Conservation (phyloP, 1,284 basidiomycete species). For the Tremellales sp. region DNA sequence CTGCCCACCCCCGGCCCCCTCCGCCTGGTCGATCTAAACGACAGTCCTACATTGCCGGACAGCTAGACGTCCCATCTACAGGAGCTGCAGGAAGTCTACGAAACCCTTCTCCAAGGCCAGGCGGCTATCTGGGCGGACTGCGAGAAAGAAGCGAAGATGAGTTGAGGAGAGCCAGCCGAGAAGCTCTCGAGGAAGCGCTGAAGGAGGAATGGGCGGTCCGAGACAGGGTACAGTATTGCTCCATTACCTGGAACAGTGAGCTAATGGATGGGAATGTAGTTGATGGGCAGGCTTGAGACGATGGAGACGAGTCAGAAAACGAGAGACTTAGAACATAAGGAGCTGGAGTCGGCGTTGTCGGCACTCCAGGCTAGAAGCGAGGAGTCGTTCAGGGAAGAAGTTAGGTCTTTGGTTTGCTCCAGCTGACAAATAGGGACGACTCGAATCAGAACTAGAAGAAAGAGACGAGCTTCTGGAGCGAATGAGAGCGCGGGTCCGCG, state of each 20-base stretch:
- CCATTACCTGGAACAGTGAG: neutral
- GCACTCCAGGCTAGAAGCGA: slow-evolving; percentile 27
- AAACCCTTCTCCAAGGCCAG: neutral
- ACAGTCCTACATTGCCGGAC: neutral
- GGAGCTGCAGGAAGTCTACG: neutral
- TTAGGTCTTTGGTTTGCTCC: slow-evolving; percentile 4
- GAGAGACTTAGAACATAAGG: slow-evolving; percentile 8
- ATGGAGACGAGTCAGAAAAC: slow-evolving; percentile 8
- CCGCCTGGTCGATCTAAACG: neutral
- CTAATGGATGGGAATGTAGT: neutral
- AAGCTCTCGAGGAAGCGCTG: slow-evolving; percentile 30
- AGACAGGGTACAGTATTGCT: slow-evolving; percentile 32
- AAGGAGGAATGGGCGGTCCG: slow-evolving; percentile 30
- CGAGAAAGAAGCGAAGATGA: slow-evolving; percentile 36
- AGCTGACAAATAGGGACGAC: slow-evolving; percentile 17
- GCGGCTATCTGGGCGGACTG: slow-evolving; percentile 19
- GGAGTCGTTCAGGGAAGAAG: slow-evolving; percentile 36
- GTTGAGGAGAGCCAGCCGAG: slow-evolving; percentile 22
- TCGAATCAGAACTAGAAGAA: slow-evolving; percentile 41
- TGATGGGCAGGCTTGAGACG: slow-evolving; percentile 7
- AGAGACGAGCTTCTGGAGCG: slow-evolving; percentile 37
- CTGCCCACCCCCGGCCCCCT: neutral
- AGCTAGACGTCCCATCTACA: neutral
- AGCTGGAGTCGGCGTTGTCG: slow-evolving; percentile 8
- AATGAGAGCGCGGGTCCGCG: slow-evolving; percentile 23